Evolutionary conservation across 345 rosid species (phyloP).

Genomic region (Populus deltoides): DNA sequence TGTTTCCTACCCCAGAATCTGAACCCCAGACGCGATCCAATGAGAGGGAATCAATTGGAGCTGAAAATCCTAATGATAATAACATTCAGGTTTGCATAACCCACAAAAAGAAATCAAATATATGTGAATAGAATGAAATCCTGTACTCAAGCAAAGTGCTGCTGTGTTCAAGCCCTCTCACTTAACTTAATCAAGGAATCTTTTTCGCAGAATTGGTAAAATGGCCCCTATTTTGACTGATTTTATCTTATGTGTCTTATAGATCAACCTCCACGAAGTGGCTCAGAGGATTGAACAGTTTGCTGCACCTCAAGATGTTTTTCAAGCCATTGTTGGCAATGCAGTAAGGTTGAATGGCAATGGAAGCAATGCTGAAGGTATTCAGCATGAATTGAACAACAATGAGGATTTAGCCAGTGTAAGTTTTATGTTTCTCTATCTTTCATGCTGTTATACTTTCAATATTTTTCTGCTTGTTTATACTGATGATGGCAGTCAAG

Average conservation of each 20-base stretch:
- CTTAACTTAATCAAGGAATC: background rate
- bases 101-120: background rate
- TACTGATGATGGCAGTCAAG: background rate
- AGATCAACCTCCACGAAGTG: conserved; percentile 51
- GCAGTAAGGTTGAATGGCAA: conserved; percentile 40
- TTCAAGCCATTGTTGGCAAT: conserved; percentile 52
- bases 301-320: conserved; percentile 53
- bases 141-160: background rate
- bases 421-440: conserved; percentile 19
- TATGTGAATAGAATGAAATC: background rate
- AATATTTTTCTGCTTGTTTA: background rate
- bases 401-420: conserved; percentile 61
- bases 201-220: background rate
- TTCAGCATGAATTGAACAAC: conserved; percentile 47
- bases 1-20: conserved; percentile 28
- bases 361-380: conserved; percentile 36
- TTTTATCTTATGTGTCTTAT: background rate
- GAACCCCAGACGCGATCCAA: conserved; percentile 24
- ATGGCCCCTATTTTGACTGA: background rate
- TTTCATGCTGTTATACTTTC: background rate
- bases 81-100: conserved; percentile 44
- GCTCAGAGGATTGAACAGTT: conserved; percentile 53
- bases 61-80: conserved; percentile 28
- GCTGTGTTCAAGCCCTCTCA: background rate
- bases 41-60: conserved; percentile 24